Conservation (phyloP, 768 basidiomycete genomes). For the Termitomyces bulborhizus region DNA sequence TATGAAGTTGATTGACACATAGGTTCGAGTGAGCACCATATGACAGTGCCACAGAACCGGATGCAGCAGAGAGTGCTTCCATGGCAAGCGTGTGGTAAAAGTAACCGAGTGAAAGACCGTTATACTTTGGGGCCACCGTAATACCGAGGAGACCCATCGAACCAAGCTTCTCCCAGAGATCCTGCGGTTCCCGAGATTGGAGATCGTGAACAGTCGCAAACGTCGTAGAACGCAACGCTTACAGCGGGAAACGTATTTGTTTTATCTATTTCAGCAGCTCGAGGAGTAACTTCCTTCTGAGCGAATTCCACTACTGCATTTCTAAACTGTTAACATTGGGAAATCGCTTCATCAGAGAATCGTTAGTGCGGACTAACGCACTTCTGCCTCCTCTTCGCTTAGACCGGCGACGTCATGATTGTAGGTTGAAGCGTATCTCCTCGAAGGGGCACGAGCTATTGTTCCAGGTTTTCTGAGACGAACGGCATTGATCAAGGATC, state of each 20-base stretch:
- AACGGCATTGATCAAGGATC: slow-evolving; percentile 5
- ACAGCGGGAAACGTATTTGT: slow-evolving; percentile 78
- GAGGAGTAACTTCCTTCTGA: slow-evolving; percentile 76
- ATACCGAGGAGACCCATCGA: slow-evolving; percentile 89
- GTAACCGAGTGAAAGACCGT: slow-evolving; percentile 82
- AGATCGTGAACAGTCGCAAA: background rate
- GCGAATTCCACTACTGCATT: slow-evolving; percentile 77
- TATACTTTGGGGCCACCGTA: slow-evolving; percentile 74
- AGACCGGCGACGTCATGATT: slow-evolving; percentile 71
- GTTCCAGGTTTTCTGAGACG: background rate
- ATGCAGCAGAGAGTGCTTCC: slow-evolving; percentile 89
- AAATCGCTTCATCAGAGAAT: background rate
- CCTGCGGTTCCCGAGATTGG: slow-evolving; percentile 33
- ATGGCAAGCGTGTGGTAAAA: slow-evolving; percentile 87
- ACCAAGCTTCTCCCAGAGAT: slow-evolving; percentile 85
- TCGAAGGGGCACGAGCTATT: slow-evolving; percentile 8
- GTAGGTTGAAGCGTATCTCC: slow-evolving; percentile 52
- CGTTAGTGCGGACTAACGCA: slow-evolving; percentile 22
- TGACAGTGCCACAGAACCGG: slow-evolving; percentile 87
- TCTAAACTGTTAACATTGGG: slow-evolving; percentile 52
- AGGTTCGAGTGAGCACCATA: slow-evolving; percentile 92
- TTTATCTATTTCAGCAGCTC: slow-evolving; percentile 82
- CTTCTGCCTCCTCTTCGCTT: slow-evolving; percentile 76
- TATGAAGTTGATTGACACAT: slow-evolving; percentile 79
- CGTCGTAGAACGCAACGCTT: slow-evolving; percentile 14